A percentile compares a stretch with the other conserved stretches of the same genome.
Evolutionary conservation across 306 rosid species (phyloP).

Genomic region (Malus orientalis): DNA sequence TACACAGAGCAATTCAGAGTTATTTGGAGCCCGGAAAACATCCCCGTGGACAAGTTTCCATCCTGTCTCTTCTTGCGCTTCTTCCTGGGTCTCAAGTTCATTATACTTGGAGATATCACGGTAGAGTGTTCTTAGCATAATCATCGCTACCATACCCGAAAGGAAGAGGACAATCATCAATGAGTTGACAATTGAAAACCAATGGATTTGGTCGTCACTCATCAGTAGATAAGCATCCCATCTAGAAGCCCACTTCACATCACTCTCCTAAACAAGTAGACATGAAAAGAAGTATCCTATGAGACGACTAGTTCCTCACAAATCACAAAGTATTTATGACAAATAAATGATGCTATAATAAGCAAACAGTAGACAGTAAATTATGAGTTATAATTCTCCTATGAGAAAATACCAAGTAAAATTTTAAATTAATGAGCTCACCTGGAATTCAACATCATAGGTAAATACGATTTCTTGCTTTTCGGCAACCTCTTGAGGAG

Average conservation of each 20-base stretch:
- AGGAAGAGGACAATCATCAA: constrained; percentile 98
- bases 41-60: constrained; percentile 99
- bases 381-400: background rate
- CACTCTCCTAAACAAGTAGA: constrained; percentile 60
- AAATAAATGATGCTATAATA: background rate
- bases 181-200: constrained; percentile 94
- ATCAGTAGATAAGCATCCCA: constrained; percentile 98
- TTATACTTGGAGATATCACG: constrained; percentile 96
- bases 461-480: constrained; percentile 80
- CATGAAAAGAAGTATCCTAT: background rate
- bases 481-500: constrained; percentile 94
- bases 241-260: constrained; percentile 98
- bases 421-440: constrained; percentile 17
- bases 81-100: constrained; percentile 97
- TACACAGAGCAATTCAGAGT: constrained; percentile 77
- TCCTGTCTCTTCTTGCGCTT: constrained; percentile 99
- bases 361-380: background rate
- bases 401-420: background rate
- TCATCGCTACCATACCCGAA: constrained; percentile 99
- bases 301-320: background rate
- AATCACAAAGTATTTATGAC: background rate
- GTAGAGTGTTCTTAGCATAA: constrained; percentile 92
- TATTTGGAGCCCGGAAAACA: constrained; percentile 85
- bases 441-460: constrained; percentile 93
- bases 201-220: constrained; percentile 94